Conservation (phyloP, 208 protist species). For the Leishmania mexicana region DNA sequence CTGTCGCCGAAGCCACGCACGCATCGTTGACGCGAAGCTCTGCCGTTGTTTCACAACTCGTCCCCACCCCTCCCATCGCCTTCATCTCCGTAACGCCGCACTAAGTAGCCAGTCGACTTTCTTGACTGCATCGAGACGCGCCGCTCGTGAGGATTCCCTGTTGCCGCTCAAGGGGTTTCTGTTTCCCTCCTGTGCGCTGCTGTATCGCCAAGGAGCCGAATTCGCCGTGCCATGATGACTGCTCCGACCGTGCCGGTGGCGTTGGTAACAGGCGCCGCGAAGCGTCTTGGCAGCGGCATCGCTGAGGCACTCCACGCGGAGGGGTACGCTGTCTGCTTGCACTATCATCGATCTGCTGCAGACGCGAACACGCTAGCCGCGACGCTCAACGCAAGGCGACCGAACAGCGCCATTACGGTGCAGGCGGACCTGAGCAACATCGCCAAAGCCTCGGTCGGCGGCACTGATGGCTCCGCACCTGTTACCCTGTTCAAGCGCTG, state of each 20-base stretch:
- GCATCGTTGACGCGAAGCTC: neutral
- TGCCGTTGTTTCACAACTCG: neutral
- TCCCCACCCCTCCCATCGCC: neutral
- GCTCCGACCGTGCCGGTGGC: slow-evolving; percentile 33
- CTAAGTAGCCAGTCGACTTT: neutral
- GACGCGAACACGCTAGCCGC: slow-evolving; percentile 46
- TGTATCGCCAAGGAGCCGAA: neutral
- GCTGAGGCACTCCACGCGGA: slow-evolving; percentile 44
- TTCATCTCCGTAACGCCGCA: neutral
- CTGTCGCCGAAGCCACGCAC: neutral
- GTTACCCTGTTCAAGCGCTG: slow-evolving; percentile 39
- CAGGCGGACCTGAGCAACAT: slow-evolving; percentile 29
- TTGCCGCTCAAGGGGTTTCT: neutral
- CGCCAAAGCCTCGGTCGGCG: neutral
- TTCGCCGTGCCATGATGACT: neutral
- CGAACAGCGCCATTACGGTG: slow-evolving; percentile 37
- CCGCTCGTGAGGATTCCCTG: neutral
- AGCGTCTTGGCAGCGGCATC: slow-evolving; percentile 62
- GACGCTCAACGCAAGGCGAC: slow-evolving; percentile 51
- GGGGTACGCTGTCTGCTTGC: slow-evolving; percentile 60
- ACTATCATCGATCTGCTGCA: slow-evolving; percentile 45
- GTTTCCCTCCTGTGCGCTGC: neutral
- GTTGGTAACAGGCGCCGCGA: slow-evolving; percentile 61
- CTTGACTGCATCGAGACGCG: neutral
- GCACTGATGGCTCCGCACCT: neutral